Evolutionary conservation across 2,329 filamentous ascomycete species (phyloP), one percentile per base, ranked within the genome.

Genomic region (Diaporthe sp.): DNA sequence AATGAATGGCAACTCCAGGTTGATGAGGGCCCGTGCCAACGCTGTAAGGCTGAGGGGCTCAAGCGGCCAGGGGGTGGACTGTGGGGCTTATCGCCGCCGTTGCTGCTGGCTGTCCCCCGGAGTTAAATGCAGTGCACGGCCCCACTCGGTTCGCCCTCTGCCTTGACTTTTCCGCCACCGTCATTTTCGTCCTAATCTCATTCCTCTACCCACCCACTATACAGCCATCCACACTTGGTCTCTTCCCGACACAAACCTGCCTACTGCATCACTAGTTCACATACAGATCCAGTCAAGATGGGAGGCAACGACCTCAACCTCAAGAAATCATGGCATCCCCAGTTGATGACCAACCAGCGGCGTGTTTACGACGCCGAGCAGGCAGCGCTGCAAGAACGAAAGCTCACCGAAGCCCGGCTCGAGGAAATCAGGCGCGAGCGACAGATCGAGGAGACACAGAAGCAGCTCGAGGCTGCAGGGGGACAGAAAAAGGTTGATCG

Each of bases 401-500:
- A 98, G 84, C 93, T 94, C 79, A 97, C 95, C 77, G 95, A 98
- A 75, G 94, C 97, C 81, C 93, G 98, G 77, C 92, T 95, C 81
- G 96, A 97, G 81, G 97, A 99, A 85, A 93, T 98, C 79, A 95
- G 96, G 79, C 96, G 98, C 83, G 97, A 99, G 86, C 92, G 96
- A 63, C 93, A 94, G 65, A 94, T 98, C 79, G 95, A 98, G 84
- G 96, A 98, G 83, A 91, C 98, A 1, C 94, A 98, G 84, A 91
- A 92, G 71, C 90, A 98, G 79, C 95, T 98, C 74, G 97, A 98
- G 85, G 93, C 94, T 3, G 94, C 95, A 0, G 97, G 97, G 51
- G 95, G 96, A 74, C 92, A 90, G 80, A 96, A 95, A 82, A 90
- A 93, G 72, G 86, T 94, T 42, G 93, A 96, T 80, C 92, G 95